Conservation (phyloP, 2,329 filamentous ascomycete genomes). For the Aspergillus versicolor region DNA sequence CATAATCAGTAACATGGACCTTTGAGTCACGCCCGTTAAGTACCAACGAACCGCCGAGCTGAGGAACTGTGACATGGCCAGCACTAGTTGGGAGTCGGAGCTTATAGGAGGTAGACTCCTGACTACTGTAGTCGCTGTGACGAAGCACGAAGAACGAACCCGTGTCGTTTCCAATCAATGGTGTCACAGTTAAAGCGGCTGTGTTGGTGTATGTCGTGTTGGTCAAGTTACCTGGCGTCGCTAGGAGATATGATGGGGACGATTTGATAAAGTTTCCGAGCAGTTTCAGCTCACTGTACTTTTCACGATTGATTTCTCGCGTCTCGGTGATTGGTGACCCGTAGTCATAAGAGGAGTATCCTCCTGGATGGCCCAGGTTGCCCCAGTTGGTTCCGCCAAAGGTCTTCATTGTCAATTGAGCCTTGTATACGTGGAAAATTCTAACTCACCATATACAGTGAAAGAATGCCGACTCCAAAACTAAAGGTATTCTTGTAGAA, state of each 20-base stretch:
- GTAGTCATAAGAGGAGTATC: constrained; percentile 63
- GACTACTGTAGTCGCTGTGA: constrained; percentile 64
- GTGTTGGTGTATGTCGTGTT: constrained; percentile 50
- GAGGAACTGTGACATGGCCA: constrained; percentile 41
- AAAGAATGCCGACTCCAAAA: constrained; percentile 66
- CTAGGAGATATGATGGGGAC: constrained; percentile 67
- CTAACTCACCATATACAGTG: constrained; percentile 67
- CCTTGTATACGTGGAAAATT: background rate
- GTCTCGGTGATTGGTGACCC: constrained; percentile 67
- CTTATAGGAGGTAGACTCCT: constrained; percentile 59
- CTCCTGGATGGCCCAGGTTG: constrained; percentile 69
- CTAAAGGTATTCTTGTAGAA: constrained; percentile 76
- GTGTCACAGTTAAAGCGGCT: constrained; percentile 59
- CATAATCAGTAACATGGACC: constrained; percentile 44
- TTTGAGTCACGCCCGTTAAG: constrained; percentile 46
- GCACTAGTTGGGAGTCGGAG: constrained; percentile 54
- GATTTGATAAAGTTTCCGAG: constrained; percentile 72
- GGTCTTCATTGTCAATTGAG: constrained; percentile 41
- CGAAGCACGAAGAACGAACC: constrained; percentile 62
- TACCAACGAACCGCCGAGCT: constrained; percentile 38
- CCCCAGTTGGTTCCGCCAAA: constrained; percentile 84
- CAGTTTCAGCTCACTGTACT: constrained; percentile 77
- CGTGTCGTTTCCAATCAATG: constrained; percentile 56
- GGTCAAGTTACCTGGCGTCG: constrained; percentile 50
- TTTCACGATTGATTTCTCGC: constrained; percentile 66